Percentiles rank a stretch among this genome's conserved stretches.
Conservation (phyloP, 805 yeast genomes). For the Martiniozyma abietophila region DNA sequence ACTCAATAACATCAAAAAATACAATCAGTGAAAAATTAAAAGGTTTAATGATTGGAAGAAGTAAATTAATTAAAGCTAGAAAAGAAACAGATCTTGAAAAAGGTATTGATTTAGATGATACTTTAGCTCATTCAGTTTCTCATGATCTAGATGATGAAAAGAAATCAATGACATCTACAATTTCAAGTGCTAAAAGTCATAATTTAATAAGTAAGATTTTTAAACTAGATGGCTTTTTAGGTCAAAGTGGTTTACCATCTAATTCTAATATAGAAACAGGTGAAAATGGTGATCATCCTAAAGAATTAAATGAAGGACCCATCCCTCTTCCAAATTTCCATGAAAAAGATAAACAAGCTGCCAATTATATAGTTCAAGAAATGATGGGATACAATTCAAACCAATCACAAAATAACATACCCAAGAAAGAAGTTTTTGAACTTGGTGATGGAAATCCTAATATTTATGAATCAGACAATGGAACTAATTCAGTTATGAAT, state of each 20-base stretch:
- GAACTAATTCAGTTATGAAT: too few relatives aligned
- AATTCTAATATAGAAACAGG: slow-evolving; percentile 3
- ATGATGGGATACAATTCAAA: too few relatives aligned
- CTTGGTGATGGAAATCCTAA: too few relatives aligned
- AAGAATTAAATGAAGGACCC: slow-evolving; percentile 16
- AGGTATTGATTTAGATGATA: neutral
- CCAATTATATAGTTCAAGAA: slow-evolving; percentile 36
- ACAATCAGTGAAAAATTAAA: neutral
- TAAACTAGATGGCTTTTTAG: slow-evolving; percentile 11
- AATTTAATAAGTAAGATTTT: slow-evolving; percentile 11
- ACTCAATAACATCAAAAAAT: slow-evolving; percentile 1
- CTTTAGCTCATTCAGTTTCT: neutral
- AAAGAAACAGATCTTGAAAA: slow-evolving; percentile 3
- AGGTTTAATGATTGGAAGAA: slow-evolving; percentile 9
- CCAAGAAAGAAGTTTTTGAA: too few relatives aligned
- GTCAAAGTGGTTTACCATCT: slow-evolving; percentile 12
- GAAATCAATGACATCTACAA: neutral
- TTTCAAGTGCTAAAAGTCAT: slow-evolving; percentile 1
- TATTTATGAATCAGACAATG: too few relatives aligned
- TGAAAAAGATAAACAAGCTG: slow-evolving; percentile 43
- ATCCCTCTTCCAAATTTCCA: slow-evolving; percentile 11
- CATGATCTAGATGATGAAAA: neutral
- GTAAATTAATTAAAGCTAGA: slow-evolving; percentile 6
- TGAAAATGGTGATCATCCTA: slow-evolving; percentile 2
- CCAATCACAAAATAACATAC: too few relatives aligned